A percentile compares a stretch with the other conserved stretches of the same genome.
phyloP scores from a whole-genome alignment of 2,329 filamentous ascomycete species.

The Phialophora macrospora region DNA sequence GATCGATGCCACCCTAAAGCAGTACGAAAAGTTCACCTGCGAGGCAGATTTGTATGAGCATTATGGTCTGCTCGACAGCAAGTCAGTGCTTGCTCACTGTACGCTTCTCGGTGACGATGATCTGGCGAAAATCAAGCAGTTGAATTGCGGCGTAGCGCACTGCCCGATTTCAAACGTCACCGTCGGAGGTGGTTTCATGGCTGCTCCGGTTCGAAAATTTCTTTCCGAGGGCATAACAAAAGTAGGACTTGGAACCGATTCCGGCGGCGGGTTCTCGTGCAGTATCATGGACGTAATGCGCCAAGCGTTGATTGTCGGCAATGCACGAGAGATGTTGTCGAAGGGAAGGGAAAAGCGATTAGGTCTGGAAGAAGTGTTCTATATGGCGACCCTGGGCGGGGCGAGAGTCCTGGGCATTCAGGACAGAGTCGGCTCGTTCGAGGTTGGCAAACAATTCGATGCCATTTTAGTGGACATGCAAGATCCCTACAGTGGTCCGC shows the following conservation, averaged over 20 bases:
- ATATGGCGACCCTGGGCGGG: slow-evolving; percentile 44
- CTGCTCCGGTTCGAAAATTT: slow-evolving; percentile 62
- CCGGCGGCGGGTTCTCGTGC: slow-evolving; percentile 63
- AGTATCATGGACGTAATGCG: slow-evolving; percentile 64
- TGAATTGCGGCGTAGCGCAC: slow-evolving; percentile 62
- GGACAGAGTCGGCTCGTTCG: slow-evolving; percentile 60
- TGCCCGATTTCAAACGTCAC: slow-evolving; percentile 67
- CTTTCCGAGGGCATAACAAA: slow-evolving; percentile 58
- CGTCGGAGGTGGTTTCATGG: slow-evolving; percentile 64
- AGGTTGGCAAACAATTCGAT: slow-evolving; percentile 66
- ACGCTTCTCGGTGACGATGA: slow-evolving; percentile 62
- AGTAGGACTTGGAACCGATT: slow-evolving; percentile 66
- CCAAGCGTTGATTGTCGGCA: slow-evolving; percentile 56
- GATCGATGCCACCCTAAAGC: slow-evolving; percentile 55
- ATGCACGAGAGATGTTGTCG: slow-evolving; percentile 40
- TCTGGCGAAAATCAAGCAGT: slow-evolving; percentile 50
- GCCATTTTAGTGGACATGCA: slow-evolving; percentile 56
- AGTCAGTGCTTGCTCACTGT: slow-evolving; percentile 67
- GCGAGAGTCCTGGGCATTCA: slow-evolving; percentile 42
- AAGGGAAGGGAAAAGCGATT: slow-evolving; percentile 23
- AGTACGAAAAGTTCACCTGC: slow-evolving; percentile 60
- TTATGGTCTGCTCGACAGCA: slow-evolving; percentile 57
- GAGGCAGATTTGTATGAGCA: slow-evolving; percentile 65
- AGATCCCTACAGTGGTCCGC: not conserved
- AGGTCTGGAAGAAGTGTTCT: slow-evolving; percentile 54